phyloP scores from a whole-genome alignment of 805 yeast genomes.

The Candida silvicultrix region DNA sequence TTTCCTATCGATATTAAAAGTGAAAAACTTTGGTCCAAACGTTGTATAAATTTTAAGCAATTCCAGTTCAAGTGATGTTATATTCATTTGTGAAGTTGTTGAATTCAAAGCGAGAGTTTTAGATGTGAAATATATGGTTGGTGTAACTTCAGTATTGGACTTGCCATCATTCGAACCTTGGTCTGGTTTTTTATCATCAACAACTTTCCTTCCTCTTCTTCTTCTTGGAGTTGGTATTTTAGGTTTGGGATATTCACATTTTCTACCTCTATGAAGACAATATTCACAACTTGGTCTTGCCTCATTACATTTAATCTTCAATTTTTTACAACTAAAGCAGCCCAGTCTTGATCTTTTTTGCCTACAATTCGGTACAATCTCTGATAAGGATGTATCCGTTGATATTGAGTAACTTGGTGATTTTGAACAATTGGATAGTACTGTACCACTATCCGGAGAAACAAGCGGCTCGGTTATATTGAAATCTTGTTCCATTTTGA shows the following conservation, averaged over 20 bases:
- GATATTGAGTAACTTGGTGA: not conserved
- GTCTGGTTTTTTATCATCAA: too few species aligned
- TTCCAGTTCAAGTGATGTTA: not conserved
- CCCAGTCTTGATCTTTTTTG: constrained; percentile 68
- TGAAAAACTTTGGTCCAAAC: not conserved
- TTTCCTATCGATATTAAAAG: not conserved
- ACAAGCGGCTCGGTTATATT: too few species aligned
- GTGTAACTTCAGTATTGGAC: too few species aligned
- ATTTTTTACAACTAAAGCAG: constrained; percentile 78
- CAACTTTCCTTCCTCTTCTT: too few species aligned
- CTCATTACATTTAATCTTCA: constrained; percentile 92
- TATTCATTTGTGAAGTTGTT: not conserved
- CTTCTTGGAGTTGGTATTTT: not conserved
- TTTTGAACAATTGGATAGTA: too few species aligned
- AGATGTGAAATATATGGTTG: not conserved
- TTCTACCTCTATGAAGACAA: not conserved
- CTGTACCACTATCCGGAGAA: too few species aligned
- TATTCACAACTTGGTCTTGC: constrained; percentile 65
- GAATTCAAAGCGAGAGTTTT: not conserved
- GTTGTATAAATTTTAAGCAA: not conserved
- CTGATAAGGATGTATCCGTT: not conserved
- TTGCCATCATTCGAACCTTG: too few species aligned
- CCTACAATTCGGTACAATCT: not conserved
- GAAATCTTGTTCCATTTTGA: too few species aligned
- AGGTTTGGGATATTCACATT: not conserved